Base-by-base conservation (phyloP, 768 basidiomycete genomes). In the Nevesoporus exiguus region DNA sequence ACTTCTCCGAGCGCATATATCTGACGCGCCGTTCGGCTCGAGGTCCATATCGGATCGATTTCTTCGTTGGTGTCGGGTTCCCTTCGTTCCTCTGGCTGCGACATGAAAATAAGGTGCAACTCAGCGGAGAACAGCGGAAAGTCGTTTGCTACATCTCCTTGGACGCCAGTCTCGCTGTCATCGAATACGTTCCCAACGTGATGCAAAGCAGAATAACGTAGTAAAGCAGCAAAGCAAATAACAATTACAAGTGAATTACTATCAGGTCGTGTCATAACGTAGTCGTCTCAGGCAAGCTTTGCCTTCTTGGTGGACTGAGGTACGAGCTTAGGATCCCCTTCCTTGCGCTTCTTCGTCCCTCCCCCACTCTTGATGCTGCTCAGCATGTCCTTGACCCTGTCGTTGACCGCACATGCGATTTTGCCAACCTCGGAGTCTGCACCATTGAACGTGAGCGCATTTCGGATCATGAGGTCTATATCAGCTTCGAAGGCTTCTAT, bases 381-480 rank as follows among this genome's bases (percentile, higher is more conserved):
- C 62, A 84, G 54, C 59, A 87, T 66, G 47, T 85, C 83, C 59
- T 73, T 79, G 60, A 80, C 74, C 58, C 78, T 81, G 48, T 79
- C 74, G 43, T 74, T 75, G 45, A 86, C 64, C 29, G 67, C 62
- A n/a, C 72, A 62, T 8, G 89, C 80, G 36, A 87, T 72, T 40
- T 73, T 65, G 15, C 86, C 91, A n/a, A 92, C 88, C 53, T 90
- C 87, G 3, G 89, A 90, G 42, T 86, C 84, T 2, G 74, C 74
- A 0, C 88, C 89, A 60, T 98, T 98, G 79, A 97, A 98, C 49
- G 79, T 81, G 68, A 89, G 80, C 15, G 95, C 92, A 66, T 98
- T 98, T 55, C 81, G 74, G 54, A 92, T 71, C 93, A 98, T 96
- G 40, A 95, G 78, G 41, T 87, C 82, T 50, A 95, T 72, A 66